phyloP scores from a whole-genome alignment of 2,329 filamentous ascomycete genomes.

The Colletotrichum spinosum region DNA sequence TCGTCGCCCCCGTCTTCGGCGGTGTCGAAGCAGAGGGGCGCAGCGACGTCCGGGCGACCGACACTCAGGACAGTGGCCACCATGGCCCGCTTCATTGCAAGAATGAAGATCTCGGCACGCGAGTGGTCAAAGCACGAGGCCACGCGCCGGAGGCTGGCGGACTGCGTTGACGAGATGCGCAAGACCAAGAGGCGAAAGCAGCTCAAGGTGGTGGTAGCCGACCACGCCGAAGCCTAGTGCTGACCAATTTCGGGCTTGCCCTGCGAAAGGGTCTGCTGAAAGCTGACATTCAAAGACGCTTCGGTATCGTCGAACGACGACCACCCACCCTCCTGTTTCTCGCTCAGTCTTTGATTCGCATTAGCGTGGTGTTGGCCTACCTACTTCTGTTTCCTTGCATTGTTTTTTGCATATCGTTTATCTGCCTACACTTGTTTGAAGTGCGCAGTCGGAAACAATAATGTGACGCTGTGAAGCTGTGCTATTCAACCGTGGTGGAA shows the following conservation, averaged over 20 bases:
- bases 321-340: background rate
- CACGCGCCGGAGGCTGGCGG: slow-evolving; percentile 60
- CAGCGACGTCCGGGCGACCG: slow-evolving; percentile 36
- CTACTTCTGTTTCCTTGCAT: background rate
- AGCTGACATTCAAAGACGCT: slow-evolving; percentile 25
- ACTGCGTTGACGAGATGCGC: slow-evolving; percentile 60
- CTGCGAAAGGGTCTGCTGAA: background rate
- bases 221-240: slow-evolving; percentile 42
- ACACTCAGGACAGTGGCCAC: slow-evolving; percentile 59
- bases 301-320: slow-evolving; percentile 13
- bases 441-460: too few relatives aligned
- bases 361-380: slow-evolving; percentile 17
- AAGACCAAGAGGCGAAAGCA: slow-evolving; percentile 56
- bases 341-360: background rate
- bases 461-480: too few relatives aligned
- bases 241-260: background rate
- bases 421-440: slow-evolving; percentile 17
- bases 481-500: too few relatives aligned
- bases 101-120: slow-evolving; percentile 60
- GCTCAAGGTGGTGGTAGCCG: slow-evolving; percentile 54
- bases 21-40: slow-evolving; percentile 27
- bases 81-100: slow-evolving; percentile 65
- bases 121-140: slow-evolving; percentile 65
- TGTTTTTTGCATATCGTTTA: slow-evolving; percentile 16
- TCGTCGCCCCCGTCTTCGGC: slow-evolving; percentile 44